Base-by-base conservation (phyloP, 257 asterid species). In the Fraxinus pennsylvanica region DNA sequence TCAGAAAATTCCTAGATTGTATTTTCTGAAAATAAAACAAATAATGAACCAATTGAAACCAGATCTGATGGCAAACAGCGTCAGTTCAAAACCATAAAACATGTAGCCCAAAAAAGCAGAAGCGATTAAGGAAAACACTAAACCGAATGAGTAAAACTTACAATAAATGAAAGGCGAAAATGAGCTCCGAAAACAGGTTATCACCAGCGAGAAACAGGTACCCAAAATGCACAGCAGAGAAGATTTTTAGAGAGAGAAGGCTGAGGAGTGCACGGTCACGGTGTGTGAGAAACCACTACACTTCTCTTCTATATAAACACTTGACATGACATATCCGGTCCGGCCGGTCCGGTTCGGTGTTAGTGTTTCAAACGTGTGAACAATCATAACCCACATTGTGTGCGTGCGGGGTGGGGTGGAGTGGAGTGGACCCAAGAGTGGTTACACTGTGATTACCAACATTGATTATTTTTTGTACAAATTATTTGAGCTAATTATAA, bases 351-450 rank as follows among this genome's bases (percentile, higher is more conserved):
- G 81, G 79, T 75, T 57, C 74, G 76, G 84, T 71, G 76, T 73
- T 57, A 78, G 83, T 77, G 89, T 80, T 79, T 83, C 91, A 87
- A 86, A 86, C 92, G 93, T 90, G 97, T 84, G 93, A 87, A 84
- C 80, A 87, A 85, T 87, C 78, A 85, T 87, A 81, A 68, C 39
- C 65, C 14, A 6, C 81, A 83, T 82, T 75, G 82, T 77, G 87
- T 83, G 87, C 82, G 85, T 82, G 89, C 83, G 85, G 77, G 19
- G 74, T 30, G 85, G 77, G 19, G 74, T 30, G 33, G 54, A 77
- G 73, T 74, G 35, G 81, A 80, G 81, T 80, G 88, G 89, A 21
- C 83, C 92, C 88, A 4, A 14, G 71, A 79, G 83, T 89, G 76
- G 91, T 82, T 88, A 89, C 38, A 73, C 66, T 68, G 79, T 85